These are phyloP conservation scores for Termitomyces titanicus DNA, from an alignment of 768 basidiomycete species.

Conservation along the genomic window DNA sequence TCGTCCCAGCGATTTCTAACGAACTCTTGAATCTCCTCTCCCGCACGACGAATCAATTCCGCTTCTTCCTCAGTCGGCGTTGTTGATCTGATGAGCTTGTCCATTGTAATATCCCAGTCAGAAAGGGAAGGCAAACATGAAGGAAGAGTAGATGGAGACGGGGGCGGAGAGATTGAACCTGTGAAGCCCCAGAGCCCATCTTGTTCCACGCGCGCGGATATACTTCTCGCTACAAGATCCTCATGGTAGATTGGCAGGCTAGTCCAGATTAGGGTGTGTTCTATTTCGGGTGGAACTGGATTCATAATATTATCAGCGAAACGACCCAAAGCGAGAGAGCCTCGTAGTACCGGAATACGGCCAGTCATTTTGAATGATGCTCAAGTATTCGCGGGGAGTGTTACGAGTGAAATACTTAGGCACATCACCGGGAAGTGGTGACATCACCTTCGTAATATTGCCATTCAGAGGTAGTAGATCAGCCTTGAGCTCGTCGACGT, in stretches of 20 bases:
- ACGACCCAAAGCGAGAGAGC: background rate
- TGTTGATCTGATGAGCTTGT: conserved; percentile 51
- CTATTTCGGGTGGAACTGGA: conserved; percentile 65
- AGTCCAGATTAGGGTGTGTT: conserved; percentile 79
- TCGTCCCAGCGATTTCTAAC: conserved; percentile 67
- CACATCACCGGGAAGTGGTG: conserved; percentile 28
- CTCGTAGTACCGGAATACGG: conserved; percentile 72
- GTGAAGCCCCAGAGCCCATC: conserved; percentile 87
- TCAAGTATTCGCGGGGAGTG: conserved; percentile 54
- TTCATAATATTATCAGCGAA: conserved; percentile 28
- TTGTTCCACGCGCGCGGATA: conserved; percentile 58
- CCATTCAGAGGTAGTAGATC: background rate
- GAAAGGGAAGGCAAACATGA: conserved; percentile 57
- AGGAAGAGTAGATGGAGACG: conserved; percentile 56
- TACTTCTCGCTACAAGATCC: conserved; percentile 43
- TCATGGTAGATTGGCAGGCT: conserved; percentile 67
- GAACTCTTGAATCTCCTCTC: conserved; percentile 58
- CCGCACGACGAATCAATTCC: conserved; percentile 43
- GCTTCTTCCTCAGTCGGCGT: conserved; percentile 53
- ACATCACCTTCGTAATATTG: conserved; percentile 15
- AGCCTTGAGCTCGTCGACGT: conserved; percentile 19
- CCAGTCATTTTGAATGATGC: conserved; percentile 83
- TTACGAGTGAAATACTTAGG: conserved; percentile 66
- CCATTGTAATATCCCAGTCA: conserved; percentile 69
- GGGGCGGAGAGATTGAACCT: conserved; percentile 49